A percentile compares a stretch with the other conserved stretches of the same genome.
Evolutionary conservation across 306 rosid genomes (phyloP).

Genomic region (Casuarina equisetifolia): DNA sequence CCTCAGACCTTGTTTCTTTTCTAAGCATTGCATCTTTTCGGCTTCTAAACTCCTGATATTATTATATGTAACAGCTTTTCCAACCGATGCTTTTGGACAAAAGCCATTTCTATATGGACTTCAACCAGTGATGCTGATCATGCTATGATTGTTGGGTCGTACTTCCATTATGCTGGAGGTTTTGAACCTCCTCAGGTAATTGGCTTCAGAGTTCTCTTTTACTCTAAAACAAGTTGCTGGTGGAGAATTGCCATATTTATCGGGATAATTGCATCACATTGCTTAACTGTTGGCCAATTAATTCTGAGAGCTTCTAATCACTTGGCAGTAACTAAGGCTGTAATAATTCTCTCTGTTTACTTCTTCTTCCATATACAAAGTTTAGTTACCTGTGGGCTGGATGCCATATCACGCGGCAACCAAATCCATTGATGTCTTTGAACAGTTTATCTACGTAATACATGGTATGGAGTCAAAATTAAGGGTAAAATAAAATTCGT

Average conservation of each 20-base stretch:
- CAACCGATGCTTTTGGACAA: constrained; percentile 75
- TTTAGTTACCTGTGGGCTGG: background rate
- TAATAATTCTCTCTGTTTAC: background rate
- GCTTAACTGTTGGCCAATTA: background rate
- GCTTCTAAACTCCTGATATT: constrained; percentile 1
- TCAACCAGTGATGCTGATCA: constrained; percentile 83
- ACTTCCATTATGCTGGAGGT: constrained; percentile 79
- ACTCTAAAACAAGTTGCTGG: background rate
- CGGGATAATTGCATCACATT: background rate
- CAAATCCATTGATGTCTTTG: background rate
- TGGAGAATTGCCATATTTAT: background rate
- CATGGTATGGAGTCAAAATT: too few species aligned
- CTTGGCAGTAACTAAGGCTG: background rate
- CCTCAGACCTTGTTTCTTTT: background rate
- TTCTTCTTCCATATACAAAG: background rate
- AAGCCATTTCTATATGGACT: constrained; percentile 82
- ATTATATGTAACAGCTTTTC: constrained; percentile 53
- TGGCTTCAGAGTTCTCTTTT: constrained; percentile 5
- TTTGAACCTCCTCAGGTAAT: constrained; percentile 82
- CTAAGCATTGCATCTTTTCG: background rate
- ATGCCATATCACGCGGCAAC: background rate
- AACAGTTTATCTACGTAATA: background rate
- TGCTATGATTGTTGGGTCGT: constrained; percentile 70
- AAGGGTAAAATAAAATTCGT: too few species aligned
- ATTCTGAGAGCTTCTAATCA: background rate